phyloP scores from a whole-genome alignment of 1,284 basidiomycete genomes.

The Psilocybe mexicana region DNA sequence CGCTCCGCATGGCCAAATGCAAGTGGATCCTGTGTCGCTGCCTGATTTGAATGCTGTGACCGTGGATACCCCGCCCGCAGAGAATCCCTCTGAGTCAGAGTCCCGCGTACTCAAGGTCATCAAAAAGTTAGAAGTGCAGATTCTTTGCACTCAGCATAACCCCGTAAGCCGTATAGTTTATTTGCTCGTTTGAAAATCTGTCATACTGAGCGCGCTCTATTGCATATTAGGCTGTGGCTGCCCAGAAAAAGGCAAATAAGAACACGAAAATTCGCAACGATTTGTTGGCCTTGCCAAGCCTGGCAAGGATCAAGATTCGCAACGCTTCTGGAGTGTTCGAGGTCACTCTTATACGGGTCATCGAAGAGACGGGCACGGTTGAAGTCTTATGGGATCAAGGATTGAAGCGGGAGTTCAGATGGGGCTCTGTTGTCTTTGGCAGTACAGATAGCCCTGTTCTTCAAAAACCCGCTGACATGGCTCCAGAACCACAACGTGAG shows the following conservation, averaged over 20 bases:
- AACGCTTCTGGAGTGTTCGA: constrained; percentile 79
- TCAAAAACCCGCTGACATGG: constrained; percentile 62
- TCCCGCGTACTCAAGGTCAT: constrained; percentile 60
- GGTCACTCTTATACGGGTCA: constrained; percentile 69
- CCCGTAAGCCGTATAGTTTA: constrained; percentile 56
- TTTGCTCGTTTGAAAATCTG: not conserved
- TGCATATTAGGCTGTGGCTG: constrained; percentile 57
- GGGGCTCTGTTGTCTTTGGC: constrained; percentile 75
- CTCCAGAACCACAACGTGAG: constrained; percentile 34
- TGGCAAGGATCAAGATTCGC: constrained; percentile 79
- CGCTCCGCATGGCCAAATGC: constrained; percentile 20
- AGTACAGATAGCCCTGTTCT: constrained; percentile 56
- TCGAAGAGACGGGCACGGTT: constrained; percentile 67
- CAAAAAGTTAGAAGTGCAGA: constrained; percentile 70
- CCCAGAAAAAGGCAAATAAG: constrained; percentile 69
- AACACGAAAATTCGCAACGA: constrained; percentile 66
- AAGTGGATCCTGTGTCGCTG: constrained; percentile 23
- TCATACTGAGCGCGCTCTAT: not conserved
- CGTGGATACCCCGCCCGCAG: constrained; percentile 3
- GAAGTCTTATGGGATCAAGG: constrained; percentile 81
- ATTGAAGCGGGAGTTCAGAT: constrained; percentile 73
- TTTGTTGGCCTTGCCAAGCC: constrained; percentile 64
- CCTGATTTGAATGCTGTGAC: constrained; percentile 8
- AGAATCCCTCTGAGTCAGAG: constrained; percentile 23
- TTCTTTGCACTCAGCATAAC: constrained; percentile 81